Base-by-base conservation (phyloP, 345 rosid species). In the Acer negundo region DNA sequence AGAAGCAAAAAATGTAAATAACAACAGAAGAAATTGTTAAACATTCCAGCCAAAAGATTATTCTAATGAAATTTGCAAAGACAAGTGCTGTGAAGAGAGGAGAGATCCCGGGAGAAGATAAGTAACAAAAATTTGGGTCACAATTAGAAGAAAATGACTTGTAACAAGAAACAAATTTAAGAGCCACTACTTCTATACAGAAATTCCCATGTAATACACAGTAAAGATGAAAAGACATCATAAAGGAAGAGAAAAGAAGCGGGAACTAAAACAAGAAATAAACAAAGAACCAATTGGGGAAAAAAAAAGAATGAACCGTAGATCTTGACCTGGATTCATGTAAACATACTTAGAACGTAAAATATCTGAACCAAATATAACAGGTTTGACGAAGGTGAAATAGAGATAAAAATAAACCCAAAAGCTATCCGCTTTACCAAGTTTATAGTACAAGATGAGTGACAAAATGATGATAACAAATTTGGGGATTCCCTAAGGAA, bases 1-100 rank as follows among this genome's bases (percentile, higher is more conserved):
- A 69, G 51, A 38, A 67, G n/a, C 58, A 13, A 47, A 84, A 17
- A 35, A 23, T 71, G 67, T 53, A 74, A 70, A 64, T 26, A 64
- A 77, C 63, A 64, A 77, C 63, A 28, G 24, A 44, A 74, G 9
- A 72, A 77, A 35, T 7, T 10, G 19, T 28, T 62, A 24, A 62
- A 63, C 26, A 51, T 59, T 59, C 71, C 17, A n/a, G 24, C 38
- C 17, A 38, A 44, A n/a, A 67, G 58, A 38, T 58, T 20, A 68
- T 10, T n/a, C 46, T 58, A 4, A 62, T 26, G 64, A 63, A 13
- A 26, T 20, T 9, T 38, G 44, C 53, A 49, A 69, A 63, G 22
- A 62, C 15, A 75, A 73, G 15, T 16, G 49, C 26, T 49, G 40
- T n/a, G 13, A 75, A 8, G 46, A 59, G 24, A 19, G 47, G 46